phyloP scores from a whole-genome alignment of 2,329 filamentous ascomycete genomes.

The Colletotrichum sp. region DNA sequence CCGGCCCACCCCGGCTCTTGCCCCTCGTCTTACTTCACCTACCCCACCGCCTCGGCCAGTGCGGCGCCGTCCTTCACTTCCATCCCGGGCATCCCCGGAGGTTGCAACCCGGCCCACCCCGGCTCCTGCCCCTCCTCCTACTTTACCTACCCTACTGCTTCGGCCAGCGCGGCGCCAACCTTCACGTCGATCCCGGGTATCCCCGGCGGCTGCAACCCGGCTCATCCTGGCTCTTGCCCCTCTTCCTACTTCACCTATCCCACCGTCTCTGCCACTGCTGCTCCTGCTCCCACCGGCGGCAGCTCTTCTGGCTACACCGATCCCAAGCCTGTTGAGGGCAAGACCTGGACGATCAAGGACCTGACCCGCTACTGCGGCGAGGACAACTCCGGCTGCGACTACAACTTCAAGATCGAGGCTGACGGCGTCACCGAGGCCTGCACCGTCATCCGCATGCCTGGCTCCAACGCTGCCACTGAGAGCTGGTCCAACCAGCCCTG shows the following conservation, averaged over 20 bases:
- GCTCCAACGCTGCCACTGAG: background rate
- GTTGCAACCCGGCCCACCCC: conserved; percentile 18
- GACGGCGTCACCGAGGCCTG: conserved; percentile 1
- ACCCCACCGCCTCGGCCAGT: background rate
- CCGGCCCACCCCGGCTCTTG: conserved; percentile 17
- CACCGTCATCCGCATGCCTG: conserved; percentile 3
- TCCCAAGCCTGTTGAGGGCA: background rate
- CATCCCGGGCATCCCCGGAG: conserved; percentile 10
- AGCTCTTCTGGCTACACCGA: background rate
- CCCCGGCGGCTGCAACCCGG: conserved; percentile 16
- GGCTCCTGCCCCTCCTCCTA: conserved; percentile 11
- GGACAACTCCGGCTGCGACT: conserved; percentile 4
- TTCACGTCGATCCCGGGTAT: conserved; percentile 12
- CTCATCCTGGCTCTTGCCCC: conserved; percentile 1
- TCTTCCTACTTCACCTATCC: background rate
- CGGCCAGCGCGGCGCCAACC: background rate
- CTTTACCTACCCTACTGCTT: conserved; percentile 1
- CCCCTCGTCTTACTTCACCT: conserved; percentile 15
- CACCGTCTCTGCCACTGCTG: background rate
- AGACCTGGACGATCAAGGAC: conserved; percentile 12
- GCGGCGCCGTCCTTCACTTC: background rate
- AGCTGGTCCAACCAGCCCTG: conserved; percentile 14
- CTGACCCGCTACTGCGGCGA: conserved; percentile 4
- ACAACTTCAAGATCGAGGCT: conserved; percentile 14
- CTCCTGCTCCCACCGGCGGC: background rate